Conservation (phyloP, 441 rosid species). For the Breynia disticha region DNA sequence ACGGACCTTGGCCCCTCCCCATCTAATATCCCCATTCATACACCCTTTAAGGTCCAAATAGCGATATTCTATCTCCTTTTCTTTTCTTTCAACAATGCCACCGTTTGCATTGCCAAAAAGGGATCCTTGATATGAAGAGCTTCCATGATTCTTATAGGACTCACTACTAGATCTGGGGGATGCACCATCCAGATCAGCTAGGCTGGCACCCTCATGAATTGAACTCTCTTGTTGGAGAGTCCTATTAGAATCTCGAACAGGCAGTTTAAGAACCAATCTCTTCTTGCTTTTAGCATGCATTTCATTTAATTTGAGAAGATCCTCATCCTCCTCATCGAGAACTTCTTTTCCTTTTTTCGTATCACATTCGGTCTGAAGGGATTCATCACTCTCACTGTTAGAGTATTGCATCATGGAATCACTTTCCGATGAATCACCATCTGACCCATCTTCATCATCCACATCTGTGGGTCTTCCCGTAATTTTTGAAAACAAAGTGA, state of each 20-base stretch:
- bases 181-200: constrained; percentile 29
- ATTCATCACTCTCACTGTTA: constrained; percentile 53
- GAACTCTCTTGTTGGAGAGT: constrained; percentile 24
- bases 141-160: constrained; percentile 24
- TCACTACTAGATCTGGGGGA: constrained; percentile 31
- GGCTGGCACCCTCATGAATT: constrained; percentile 17
- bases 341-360: constrained; percentile 72
- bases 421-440: constrained; percentile 60
- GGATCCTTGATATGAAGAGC: constrained; percentile 22
- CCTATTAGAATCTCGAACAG: constrained; percentile 49
- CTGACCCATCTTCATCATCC: constrained; percentile 63
- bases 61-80: constrained; percentile 20
- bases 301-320: constrained; percentile 28
- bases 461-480: constrained; percentile 69
- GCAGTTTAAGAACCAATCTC: constrained; percentile 75
- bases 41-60: constrained; percentile 32
- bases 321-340: constrained; percentile 41
- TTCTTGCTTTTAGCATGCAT: constrained; percentile 38
- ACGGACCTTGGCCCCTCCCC: constrained; percentile 91
- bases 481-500: constrained; percentile 70
- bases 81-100: constrained; percentile 18
- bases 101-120: constrained; percentile 21
- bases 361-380: constrained; percentile 36
- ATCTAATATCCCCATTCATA: constrained; percentile 52
- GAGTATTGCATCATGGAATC: constrained; percentile 57